phyloP scores from a whole-genome alignment of 129 eudicot species.

The Rutidosis leptorrhynchoides region DNA sequence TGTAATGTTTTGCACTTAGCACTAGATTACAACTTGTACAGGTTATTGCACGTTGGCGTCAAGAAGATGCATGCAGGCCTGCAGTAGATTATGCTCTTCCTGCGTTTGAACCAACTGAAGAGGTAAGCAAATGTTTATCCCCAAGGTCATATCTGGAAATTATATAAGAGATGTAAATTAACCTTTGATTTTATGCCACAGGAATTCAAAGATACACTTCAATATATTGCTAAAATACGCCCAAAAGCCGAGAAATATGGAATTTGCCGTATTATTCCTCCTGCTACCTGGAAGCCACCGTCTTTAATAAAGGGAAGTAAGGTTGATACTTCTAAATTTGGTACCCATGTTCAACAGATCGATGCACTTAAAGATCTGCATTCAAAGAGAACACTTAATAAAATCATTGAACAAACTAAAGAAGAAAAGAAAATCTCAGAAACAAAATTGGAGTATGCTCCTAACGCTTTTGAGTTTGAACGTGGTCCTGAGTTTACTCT shows the following conservation, averaged over 20 bases:
- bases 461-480: constrained; percentile 46
- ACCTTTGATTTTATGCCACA: constrained; percentile 36
- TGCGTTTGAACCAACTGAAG: constrained; percentile 63
- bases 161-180: neutral
- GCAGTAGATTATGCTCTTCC: constrained; percentile 44
- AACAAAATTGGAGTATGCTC: constrained; percentile 19
- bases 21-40: constrained; percentile 27
- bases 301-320: constrained; percentile 38
- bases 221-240: constrained; percentile 60
- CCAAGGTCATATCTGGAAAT: neutral
- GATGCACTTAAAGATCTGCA: constrained; percentile 48
- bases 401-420: constrained; percentile 30
- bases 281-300: constrained; percentile 79
- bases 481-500: constrained; percentile 55
- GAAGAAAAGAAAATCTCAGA: constrained; percentile 19
- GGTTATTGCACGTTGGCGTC: constrained; percentile 68
- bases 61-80: constrained; percentile 49
- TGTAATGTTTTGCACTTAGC: constrained; percentile 8
- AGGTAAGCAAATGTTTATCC: constrained; percentile 44
- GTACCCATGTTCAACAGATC: constrained; percentile 48
- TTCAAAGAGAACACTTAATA: constrained; percentile 35
- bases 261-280: constrained; percentile 82
- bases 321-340: constrained; percentile 43
- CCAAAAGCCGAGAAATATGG: constrained; percentile 60
- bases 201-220: constrained; percentile 67